Conservation (phyloP, 1,284 basidiomycete genomes). For the Malassezia japonica region DNA sequence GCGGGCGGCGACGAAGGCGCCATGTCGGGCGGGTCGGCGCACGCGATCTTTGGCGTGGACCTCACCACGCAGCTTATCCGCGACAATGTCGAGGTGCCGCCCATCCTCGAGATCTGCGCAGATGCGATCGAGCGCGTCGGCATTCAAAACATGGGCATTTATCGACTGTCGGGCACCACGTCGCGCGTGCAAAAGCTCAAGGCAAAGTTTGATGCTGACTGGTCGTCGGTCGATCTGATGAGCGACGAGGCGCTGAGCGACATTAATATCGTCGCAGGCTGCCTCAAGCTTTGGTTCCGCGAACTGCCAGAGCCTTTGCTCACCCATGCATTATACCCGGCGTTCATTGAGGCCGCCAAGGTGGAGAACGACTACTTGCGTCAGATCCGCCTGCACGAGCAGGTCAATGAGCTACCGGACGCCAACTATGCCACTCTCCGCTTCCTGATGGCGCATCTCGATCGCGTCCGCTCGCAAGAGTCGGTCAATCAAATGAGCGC, state of each 20-base stretch:
- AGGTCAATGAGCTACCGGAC: constrained; percentile 94
- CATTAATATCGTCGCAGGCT: constrained; percentile 89
- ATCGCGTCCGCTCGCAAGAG: constrained; percentile 50
- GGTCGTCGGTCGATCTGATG: constrained; percentile 36
- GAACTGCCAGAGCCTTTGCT: constrained; percentile 90
- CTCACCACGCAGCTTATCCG: constrained; percentile 81
- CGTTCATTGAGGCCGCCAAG: constrained; percentile 93
- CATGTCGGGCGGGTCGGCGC: constrained; percentile 26
- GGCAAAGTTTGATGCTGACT: constrained; percentile 62
- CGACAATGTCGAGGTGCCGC: constrained; percentile 79
- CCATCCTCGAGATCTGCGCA: constrained; percentile 78
- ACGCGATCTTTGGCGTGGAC: constrained; percentile 66
- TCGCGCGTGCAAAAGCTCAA: constrained; percentile 78
- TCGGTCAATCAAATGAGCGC: constrained; percentile 79
- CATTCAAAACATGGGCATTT: constrained; percentile 75
- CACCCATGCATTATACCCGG: constrained; percentile 71
- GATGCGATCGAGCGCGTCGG: constrained; percentile 70
- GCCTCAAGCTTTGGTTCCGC: constrained; percentile 88
- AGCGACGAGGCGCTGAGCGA: constrained; percentile 56
- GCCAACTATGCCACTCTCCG: constrained; percentile 96
- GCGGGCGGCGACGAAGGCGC: constrained; percentile 7
- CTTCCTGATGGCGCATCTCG: constrained; percentile 84
- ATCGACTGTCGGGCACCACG: constrained; percentile 82
- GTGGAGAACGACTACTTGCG: constrained; percentile 57
- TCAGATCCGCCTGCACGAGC: constrained; percentile 88